These are phyloP conservation scores for Malus hybrid DNA, from an alignment of 331 rosid genomes.

Conservation along the genomic window DNA sequence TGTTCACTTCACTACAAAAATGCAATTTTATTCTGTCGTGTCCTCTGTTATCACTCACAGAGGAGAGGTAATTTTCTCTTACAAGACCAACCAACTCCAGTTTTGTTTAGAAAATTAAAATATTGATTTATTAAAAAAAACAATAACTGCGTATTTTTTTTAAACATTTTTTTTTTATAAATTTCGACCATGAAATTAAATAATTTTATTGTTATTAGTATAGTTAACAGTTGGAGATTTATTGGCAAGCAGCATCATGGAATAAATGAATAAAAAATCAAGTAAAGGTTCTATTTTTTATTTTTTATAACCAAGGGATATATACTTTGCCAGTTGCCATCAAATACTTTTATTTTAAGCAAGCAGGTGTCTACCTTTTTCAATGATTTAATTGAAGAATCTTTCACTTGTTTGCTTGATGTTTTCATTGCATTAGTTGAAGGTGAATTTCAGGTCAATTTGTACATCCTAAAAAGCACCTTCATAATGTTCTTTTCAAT, in stretches of 20 bases:
- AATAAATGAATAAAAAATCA: background rate
- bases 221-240: no score
- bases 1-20: constrained; percentile 69
- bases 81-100: background rate
- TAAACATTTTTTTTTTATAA: background rate
- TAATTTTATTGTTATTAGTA: no score
- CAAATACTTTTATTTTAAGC: constrained; percentile 8
- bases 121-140: background rate
- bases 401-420: background rate
- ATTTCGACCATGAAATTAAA: no score
- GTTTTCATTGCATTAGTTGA: background rate
- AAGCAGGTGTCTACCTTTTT: constrained; percentile 24
- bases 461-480: background rate
- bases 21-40: constrained; percentile 78
- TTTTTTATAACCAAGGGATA: background rate
- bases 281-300: background rate
- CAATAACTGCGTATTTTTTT: background rate
- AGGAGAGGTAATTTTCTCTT: constrained; percentile 41
- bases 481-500: no score
- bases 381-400: constrained; percentile 7
- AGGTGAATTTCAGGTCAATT: background rate
- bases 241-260: background rate
- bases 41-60: constrained; percentile 53
- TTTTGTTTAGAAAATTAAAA: no score
- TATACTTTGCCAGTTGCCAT: constrained; percentile 4